Evolutionary conservation across 2,329 filamentous ascomycete genomes (phyloP).

Genomic region (Polytolypa hystricis): DNA sequence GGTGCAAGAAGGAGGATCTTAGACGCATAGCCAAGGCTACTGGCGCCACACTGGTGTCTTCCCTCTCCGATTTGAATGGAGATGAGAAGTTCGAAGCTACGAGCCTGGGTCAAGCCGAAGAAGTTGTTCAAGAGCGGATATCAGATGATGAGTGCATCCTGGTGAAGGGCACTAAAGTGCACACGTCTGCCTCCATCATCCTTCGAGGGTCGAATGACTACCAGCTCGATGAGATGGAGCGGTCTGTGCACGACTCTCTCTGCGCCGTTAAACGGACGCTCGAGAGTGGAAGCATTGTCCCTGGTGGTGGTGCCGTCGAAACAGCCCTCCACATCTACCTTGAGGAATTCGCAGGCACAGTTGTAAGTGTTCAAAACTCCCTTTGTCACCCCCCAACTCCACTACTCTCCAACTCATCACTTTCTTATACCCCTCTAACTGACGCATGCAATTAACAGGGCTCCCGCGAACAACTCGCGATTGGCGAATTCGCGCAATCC

Average conservation of each 20-base stretch:
- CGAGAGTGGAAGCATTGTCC: conserved; percentile 93
- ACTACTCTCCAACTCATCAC: not conserved
- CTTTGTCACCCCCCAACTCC: not conserved
- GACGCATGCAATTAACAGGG: conserved; percentile 39
- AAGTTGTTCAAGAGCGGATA: conserved; percentile 96
- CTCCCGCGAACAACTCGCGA: conserved; percentile 92
- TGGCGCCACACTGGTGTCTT: conserved; percentile 84
- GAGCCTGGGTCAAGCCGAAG: conserved; percentile 81
- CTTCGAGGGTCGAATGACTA: conserved; percentile 93
- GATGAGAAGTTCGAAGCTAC: conserved; percentile 93
- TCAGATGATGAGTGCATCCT: conserved; percentile 98
- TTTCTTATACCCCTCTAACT: conserved; percentile 7
- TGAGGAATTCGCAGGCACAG: conserved; percentile 95
- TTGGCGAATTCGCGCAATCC: conserved; percentile 91
- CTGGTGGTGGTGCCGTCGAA: conserved; percentile 91
- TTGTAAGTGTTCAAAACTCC: conserved; percentile 44
- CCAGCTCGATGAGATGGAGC: conserved; percentile 97
- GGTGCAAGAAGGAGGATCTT: conserved; percentile 98
- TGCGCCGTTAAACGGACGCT: conserved; percentile 95
- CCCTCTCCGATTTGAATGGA: conserved; percentile 89
- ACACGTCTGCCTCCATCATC: conserved; percentile 90
- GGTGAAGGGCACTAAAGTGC: conserved; percentile 87
- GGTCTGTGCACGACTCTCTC: conserved; percentile 91
- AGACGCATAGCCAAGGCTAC: conserved; percentile 92
- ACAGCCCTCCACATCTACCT: conserved; percentile 99